These are phyloP conservation scores for Amauroascus verrucosus DNA, from an alignment of 2,329 filamentous ascomycete genomes.

Conservation along the genomic window DNA sequence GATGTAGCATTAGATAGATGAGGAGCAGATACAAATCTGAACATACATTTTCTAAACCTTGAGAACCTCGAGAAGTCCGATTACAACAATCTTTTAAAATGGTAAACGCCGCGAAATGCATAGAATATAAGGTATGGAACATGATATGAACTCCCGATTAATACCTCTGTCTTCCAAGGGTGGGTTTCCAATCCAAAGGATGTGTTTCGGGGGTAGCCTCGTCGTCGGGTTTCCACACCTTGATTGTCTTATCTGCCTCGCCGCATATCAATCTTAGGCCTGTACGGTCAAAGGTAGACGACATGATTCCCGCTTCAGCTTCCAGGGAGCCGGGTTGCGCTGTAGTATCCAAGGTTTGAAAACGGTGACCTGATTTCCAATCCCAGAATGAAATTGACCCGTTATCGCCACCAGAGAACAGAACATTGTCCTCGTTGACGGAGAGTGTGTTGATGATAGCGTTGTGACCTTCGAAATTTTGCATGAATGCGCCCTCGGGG, in stretches of 20 bases:
- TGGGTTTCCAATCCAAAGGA: constrained; percentile 85
- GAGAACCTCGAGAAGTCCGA: neutral
- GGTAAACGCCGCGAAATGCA: constrained; percentile 14
- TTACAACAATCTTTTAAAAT: too few species aligned
- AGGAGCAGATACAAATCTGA: neutral
- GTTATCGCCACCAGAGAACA: constrained; percentile 93
- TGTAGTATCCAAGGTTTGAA: constrained; percentile 79
- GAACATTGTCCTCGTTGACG: constrained; percentile 87
- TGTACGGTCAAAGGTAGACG: constrained; percentile 80
- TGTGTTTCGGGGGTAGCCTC: constrained; percentile 83
- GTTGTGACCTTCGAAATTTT: constrained; percentile 95
- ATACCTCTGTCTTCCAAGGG: constrained; percentile 64
- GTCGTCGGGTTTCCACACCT: constrained; percentile 94
- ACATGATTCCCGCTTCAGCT: constrained; percentile 91
- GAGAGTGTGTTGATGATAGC: constrained; percentile 89
- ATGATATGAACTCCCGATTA: constrained; percentile 30
- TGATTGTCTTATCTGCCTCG: constrained; percentile 96
- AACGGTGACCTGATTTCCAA: constrained; percentile 92
- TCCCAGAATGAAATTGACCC: constrained; percentile 98
- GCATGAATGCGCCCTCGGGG: constrained; percentile 96
- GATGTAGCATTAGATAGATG: neutral
- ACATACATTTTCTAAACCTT: neutral
- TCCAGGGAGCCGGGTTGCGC: constrained; percentile 91
- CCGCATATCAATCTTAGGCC: constrained; percentile 84
- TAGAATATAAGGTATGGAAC: constrained; percentile 4